Conservation (phyloP, 2,329 filamentous ascomycete species). For the Phialocephala subalpina region DNA sequence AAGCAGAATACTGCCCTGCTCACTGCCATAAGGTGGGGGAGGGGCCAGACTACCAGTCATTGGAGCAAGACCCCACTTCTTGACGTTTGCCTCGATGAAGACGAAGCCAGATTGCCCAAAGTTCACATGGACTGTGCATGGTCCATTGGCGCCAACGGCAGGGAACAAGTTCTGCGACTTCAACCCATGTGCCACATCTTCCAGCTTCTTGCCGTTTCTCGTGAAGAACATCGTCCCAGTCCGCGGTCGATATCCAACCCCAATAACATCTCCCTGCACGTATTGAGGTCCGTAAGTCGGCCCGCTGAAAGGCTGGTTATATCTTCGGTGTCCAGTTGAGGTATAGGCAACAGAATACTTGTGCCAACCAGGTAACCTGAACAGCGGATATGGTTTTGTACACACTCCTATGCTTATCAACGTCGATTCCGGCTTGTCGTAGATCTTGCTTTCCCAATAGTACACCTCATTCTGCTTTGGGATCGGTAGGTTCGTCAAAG, state of each 20-base stretch:
- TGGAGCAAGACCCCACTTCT: conserved; percentile 98
- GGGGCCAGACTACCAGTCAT: conserved; percentile 95
- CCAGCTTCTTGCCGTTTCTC: conserved; percentile 95
- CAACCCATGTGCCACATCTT: conserved; percentile 91
- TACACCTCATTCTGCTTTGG: conserved; percentile 99
- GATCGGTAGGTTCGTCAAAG: conserved; percentile 82
- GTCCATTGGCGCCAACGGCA: conserved; percentile 94
- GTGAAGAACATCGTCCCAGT: conserved; percentile 98
- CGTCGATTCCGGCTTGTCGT: conserved; percentile 92
- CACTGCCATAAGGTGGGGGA: conserved; percentile 94
- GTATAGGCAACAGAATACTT: conserved; percentile 92
- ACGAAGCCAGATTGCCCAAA: conserved; percentile 98
- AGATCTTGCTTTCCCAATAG: conserved; percentile 99
- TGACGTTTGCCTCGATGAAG: conserved; percentile 98
- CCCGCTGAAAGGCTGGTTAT: conserved; percentile 89
- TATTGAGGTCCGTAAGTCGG: conserved; percentile 84
- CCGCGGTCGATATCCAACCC: conserved; percentile 92
- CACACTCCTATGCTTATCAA: conserved; percentile 91
- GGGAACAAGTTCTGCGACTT: conserved; percentile 98
- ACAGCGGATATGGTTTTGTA: conserved; percentile 96
- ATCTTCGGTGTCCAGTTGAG: conserved; percentile 84
- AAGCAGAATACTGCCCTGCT: conserved; percentile 94
- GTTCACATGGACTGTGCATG: conserved; percentile 93
- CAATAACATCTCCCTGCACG: conserved; percentile 94
- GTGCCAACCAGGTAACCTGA: conserved; percentile 95